A percentile compares a stretch with the other conserved stretches of the same genome.
Evolutionary conservation across 495 filamentous ascomycete genomes (phyloP).

Genomic region (Tuber aestivum): DNA sequence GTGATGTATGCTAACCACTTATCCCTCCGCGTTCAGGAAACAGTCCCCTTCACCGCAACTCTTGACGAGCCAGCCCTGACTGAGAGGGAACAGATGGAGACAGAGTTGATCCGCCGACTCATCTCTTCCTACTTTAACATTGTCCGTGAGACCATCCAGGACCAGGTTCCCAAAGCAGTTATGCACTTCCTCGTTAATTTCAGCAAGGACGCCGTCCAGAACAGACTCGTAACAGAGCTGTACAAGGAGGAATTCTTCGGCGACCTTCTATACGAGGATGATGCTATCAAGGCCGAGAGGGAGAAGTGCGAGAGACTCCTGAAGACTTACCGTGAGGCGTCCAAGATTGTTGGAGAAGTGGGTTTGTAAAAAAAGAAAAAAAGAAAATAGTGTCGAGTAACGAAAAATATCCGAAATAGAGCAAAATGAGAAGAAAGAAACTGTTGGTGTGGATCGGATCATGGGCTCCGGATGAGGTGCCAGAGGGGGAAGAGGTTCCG

Average conservation of each 20-base stretch:
- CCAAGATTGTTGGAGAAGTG: constrained; percentile 95
- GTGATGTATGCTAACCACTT: constrained; percentile 18
- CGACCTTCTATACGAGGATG: constrained; percentile 93
- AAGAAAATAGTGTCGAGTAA: constrained; percentile 4
- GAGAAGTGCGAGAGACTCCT: constrained; percentile 96
- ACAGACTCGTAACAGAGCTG: constrained; percentile 87
- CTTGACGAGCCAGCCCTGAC: constrained; percentile 73
- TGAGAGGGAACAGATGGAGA: constrained; percentile 92
- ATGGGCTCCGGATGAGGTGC: neutral
- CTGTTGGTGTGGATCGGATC: neutral
- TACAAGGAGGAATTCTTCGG: constrained; percentile 92
- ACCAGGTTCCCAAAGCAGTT: constrained; percentile 96
- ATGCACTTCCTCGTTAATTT: constrained; percentile 99
- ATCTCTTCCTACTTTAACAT: constrained; percentile 99
- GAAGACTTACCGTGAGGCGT: constrained; percentile 90
- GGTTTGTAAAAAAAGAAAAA: constrained; percentile 33
- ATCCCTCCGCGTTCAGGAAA: constrained; percentile 25
- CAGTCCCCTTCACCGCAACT: constrained; percentile 46
- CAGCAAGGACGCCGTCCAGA: constrained; percentile 95
- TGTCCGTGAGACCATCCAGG: constrained; percentile 91
- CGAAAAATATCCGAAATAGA: neutral
- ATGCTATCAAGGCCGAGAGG: constrained; percentile 90
- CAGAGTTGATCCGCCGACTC: constrained; percentile 89
- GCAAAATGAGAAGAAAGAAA: neutral
- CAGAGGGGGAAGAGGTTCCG: neutral